Conservation (phyloP, 2,329 filamentous ascomycete species). For the Ophiostoma perfectum region DNA sequence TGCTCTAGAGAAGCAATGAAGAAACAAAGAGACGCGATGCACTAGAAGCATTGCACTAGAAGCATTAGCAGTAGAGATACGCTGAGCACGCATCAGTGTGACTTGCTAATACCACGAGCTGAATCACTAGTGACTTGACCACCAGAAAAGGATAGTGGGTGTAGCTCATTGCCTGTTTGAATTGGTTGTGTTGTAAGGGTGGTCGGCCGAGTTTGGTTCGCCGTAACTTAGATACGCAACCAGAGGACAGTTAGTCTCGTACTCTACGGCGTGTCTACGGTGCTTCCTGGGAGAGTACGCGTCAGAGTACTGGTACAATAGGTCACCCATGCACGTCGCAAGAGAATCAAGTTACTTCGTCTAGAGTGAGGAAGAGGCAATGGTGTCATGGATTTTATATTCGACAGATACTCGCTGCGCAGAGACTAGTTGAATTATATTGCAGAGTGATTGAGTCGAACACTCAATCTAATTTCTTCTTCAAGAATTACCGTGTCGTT, state of each 20-base stretch:
- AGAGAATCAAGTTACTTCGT: neutral
- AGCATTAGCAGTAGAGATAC: no score
- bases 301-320: neutral
- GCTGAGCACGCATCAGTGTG: no score
- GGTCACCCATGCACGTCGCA: neutral
- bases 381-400: no score
- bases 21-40: no score
- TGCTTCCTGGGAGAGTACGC: neutral
- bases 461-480: no score
- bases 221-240: neutral
- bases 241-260: neutral
- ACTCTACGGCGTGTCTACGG: neutral
- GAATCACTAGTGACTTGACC: neutral
- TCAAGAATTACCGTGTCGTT: no score
- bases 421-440: no score
- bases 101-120: neutral
- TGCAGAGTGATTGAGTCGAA: no score
- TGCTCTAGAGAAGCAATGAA: no score
- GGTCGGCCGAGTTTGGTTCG: neutral
- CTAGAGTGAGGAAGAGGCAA: neutral
- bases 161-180: conserved; percentile 4
- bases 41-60: no score
- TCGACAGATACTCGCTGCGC: no score
- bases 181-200: neutral
- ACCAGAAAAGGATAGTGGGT: neutral